Percentiles rank a stretch among this genome's conserved stretches.
Evolutionary conservation across 1,284 basidiomycete species (phyloP).

Genomic region (Fomitiporia mediterranea): DNA sequence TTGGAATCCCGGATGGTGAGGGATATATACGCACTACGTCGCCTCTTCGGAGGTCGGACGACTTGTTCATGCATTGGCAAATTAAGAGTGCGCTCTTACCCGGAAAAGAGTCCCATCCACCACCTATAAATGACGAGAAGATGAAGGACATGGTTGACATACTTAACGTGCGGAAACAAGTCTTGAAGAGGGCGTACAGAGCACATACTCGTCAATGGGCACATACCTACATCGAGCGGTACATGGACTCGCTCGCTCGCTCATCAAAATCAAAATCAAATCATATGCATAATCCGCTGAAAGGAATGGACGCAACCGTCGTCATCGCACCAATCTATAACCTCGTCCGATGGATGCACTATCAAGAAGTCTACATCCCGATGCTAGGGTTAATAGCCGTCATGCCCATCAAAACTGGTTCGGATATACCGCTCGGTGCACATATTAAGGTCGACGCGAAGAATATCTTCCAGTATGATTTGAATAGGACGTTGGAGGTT

Average conservation of each 20-base stretch:
- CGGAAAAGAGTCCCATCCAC: constrained; percentile 26
- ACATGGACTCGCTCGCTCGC: constrained; percentile 19
- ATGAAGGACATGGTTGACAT: constrained; percentile 31
- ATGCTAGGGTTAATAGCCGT: constrained; percentile 6
- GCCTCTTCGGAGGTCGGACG: constrained; percentile 82
- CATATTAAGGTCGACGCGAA: constrained; percentile 10
- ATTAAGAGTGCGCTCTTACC: constrained; percentile 74
- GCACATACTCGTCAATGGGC: constrained; percentile 32
- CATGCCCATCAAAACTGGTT: not conserved
- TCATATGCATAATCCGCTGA: too few relatives aligned
- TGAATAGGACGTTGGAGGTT: constrained; percentile 8
- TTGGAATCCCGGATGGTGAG: constrained; percentile 67
- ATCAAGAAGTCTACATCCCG: constrained; percentile 12
- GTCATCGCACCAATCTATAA: not conserved
- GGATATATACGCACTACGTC: constrained; percentile 86
- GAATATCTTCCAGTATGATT: constrained; percentile 1
- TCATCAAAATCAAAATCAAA: not conserved
- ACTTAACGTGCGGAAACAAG: constrained; percentile 26
- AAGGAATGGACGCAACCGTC: not conserved
- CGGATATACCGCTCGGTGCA: not conserved
- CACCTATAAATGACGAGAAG: constrained; percentile 40
- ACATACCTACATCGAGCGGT: constrained; percentile 31
- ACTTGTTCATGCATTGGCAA: constrained; percentile 92
- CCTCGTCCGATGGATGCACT: not conserved
- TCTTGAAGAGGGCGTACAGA: constrained; percentile 31